Base-by-base conservation (phyloP, 2,329 filamentous ascomycete species). In the Ascochyta fabae region DNA sequence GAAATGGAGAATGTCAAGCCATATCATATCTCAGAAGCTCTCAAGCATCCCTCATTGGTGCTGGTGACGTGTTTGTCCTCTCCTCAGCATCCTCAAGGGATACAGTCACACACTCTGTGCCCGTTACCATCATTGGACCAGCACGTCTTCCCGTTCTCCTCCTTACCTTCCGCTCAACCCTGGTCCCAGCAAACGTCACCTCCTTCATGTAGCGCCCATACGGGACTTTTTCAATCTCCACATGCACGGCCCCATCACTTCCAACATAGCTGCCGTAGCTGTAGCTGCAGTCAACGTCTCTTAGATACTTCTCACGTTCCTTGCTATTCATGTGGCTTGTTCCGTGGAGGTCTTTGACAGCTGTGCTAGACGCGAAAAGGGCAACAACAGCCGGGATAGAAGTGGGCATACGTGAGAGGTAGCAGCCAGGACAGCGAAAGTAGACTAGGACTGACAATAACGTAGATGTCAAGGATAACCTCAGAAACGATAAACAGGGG, bases 231-330 rank as follows among this genome's bases (percentile, higher is more conserved):
- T 86, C 83, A 38, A 86, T 80, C 0, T 84, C 84, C 0, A 83
- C 48, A 50, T 84, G 80, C 0, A 69, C 67, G 5, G 73, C 70
- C 0, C 80, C 79, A 59, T 86, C 54, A 0, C 58, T 62, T 0
- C 81, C 82, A 0, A 82, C 49, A 49, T 78, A 86, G 0, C 73
- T 71, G 0, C 84, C 83, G 60, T 81, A 86, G 0, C 79, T 79
- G 45, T 80, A 80, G 0, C 44, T 58, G 24, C 48, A 44, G 31
- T 48, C 64, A 13, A 66, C 48, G 7, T 49, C 48, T 16, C 65
- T 23, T 6, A 71, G 34, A 44, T 60, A 36, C 7, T 50, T 23
- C 13, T 48, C 44, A 1, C 60, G 59, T 22, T 58, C 58, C 8
- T 55, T 61, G 13, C 34, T 56, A 0, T 43, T 47, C 43, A 69